Percentiles rank a stretch among this genome's conserved stretches.
Conservation (phyloP, 768 basidiomycete species). For the Leccinum obscurum region DNA sequence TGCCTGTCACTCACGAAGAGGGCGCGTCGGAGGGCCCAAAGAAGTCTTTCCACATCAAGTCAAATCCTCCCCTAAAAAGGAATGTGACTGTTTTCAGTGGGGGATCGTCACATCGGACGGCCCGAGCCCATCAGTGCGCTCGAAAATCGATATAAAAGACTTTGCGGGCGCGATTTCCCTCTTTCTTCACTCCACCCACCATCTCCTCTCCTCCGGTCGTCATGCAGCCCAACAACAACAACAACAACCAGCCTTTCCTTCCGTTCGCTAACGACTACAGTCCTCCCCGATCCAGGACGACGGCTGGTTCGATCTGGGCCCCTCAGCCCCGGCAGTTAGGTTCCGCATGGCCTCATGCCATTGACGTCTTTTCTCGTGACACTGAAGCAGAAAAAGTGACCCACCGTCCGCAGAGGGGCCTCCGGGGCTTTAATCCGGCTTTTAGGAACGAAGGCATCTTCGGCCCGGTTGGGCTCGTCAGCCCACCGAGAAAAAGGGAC, state of each 20-base stretch:
- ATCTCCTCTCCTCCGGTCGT: slow-evolving; percentile 26
- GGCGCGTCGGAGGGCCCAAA: slow-evolving; percentile 27
- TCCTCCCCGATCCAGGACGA: slow-evolving; percentile 42
- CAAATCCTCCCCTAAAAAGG: slow-evolving; percentile 34
- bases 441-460: slow-evolving; percentile 62
- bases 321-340: slow-evolving; percentile 74
- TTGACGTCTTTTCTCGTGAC: slow-evolving; percentile 60
- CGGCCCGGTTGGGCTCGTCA: slow-evolving; percentile 47
- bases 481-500: slow-evolving; percentile 42
- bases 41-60: slow-evolving; percentile 31
- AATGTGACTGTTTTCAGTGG: slow-evolving; percentile 29
- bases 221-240: slow-evolving; percentile 30
- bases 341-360: slow-evolving; percentile 63
- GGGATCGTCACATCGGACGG: slow-evolving; percentile 34
- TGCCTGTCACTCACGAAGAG: slow-evolving; percentile 29
- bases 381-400: slow-evolving; percentile 47
- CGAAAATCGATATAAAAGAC: slow-evolving; percentile 38
- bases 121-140: slow-evolving; percentile 20
- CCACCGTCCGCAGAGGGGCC: slow-evolving; percentile 31
- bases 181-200: slow-evolving; percentile 44
- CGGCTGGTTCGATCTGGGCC: slow-evolving; percentile 73
- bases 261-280: slow-evolving; percentile 41
- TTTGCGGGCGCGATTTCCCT: slow-evolving; percentile 26
- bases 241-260: slow-evolving; percentile 28
- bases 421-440: slow-evolving; percentile 22